Base-by-base conservation (phyloP, 495 filamentous ascomycete species). In the Penicillium goetzii region DNA sequence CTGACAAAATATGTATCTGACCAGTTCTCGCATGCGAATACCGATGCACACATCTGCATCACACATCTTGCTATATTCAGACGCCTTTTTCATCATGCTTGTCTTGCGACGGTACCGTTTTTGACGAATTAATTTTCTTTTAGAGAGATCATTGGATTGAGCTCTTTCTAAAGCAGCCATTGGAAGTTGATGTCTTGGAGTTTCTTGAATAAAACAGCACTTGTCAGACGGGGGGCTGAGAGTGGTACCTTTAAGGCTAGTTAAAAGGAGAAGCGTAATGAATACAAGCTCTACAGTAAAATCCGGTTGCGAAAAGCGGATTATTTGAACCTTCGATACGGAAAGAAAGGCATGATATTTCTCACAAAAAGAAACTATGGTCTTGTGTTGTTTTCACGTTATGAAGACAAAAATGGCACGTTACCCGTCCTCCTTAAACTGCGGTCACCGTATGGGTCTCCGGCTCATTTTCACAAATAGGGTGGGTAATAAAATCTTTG, bases 321-420 rank as follows among this genome's bases (percentile, higher is more conserved):
- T 19, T 36, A 56, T 56, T 56, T 56, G 32, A 56, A 56, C 53
- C 33, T 56, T 56, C 53, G 53, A 56, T 56, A 56, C 32, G 53
- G 53, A 56, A 40, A 56, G 53, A 56, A 40, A 23, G n/a, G 23
- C 17, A 40, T 36, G 32, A 26, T 56, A 3, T 40, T 40, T 11
- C 28, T 56, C 53, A 40, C 32, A 53, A 40, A 40, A 56, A 40
- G 32, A 56, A 19, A 56, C 33, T 14, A 21, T 56, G n/a, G 53
- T 56, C 53, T 40, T 56, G n/a, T 33, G 51, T 32, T 55, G 51
- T 19, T 36, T 56, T 56, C 53, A 56, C 53, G 53, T 56, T 56
- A 56, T 56, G 11, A 56, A 56, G 52, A 56, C 52, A 56, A 56
- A 56, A 56, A 56, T 56, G 52, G 25, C 52, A 56, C 53, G 53